Evolutionary conservation across 140 eudicot genomes (phyloP).

Genomic region (Erigeron philadelphicus): DNA sequence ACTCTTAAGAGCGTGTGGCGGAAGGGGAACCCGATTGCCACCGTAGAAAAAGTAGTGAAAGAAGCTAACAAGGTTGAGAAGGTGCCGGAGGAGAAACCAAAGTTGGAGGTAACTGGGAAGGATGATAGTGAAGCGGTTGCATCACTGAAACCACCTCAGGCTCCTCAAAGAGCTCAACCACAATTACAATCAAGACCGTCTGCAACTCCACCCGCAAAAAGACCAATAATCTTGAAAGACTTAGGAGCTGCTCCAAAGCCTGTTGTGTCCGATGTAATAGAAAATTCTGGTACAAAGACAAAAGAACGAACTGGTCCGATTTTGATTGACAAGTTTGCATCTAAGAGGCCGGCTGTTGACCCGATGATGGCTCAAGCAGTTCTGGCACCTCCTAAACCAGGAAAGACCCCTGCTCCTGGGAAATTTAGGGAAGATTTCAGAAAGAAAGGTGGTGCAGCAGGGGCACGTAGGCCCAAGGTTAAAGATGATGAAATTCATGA

Average conservation of each 20-base stretch:
- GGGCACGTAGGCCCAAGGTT: constrained; percentile 55
- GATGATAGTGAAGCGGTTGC: constrained; percentile 30
- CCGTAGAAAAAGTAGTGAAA: constrained; percentile 48
- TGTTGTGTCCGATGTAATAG: constrained; percentile 28
- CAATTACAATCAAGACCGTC: constrained; percentile 64
- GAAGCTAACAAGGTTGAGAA: constrained; percentile 29
- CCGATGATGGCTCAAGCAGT: constrained; percentile 63
- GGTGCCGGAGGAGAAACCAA: constrained; percentile 33
- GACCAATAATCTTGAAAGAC: constrained; percentile 66
- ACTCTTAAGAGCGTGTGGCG: constrained; percentile 80
- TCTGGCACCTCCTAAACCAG: constrained; percentile 65
- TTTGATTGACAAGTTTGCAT: constrained; percentile 80
- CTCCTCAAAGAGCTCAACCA: constrained; percentile 60
- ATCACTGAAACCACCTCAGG: constrained; percentile 37
- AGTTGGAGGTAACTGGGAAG: constrained; percentile 30
- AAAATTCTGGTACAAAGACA: constrained; percentile 25
- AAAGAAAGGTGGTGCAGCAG: constrained; percentile 48
- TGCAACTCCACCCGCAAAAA: constrained; percentile 52
- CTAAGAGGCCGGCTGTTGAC: constrained; percentile 56
- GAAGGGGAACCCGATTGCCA: constrained; percentile 69
- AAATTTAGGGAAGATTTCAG: constrained; percentile 57
- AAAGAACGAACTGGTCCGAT: constrained; percentile 70
- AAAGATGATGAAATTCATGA: constrained; percentile 33
- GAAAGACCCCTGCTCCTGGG: constrained; percentile 38
- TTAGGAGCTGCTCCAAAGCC: constrained; percentile 53